Percentiles rank a stretch among this genome's conserved stretches.
These are phyloP conservation scores for Fusarium odoratissimum DNA, from an alignment of 2,329 filamentous ascomycete species.

Conservation along the genomic window DNA sequence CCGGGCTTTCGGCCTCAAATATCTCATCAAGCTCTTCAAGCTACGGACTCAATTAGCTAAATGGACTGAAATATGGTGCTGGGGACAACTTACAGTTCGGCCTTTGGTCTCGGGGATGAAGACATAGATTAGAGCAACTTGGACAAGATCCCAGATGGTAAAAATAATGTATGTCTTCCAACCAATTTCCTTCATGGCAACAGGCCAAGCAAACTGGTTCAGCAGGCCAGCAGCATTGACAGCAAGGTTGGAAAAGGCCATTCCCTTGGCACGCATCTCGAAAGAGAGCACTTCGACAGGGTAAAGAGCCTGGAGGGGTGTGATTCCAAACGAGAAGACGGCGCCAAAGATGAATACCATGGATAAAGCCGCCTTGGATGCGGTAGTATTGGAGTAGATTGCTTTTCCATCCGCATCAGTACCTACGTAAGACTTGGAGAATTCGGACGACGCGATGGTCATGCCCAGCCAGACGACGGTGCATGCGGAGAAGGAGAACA, in stretches of 20 bases:
- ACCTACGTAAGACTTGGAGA: neutral
- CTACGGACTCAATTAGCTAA: neutral
- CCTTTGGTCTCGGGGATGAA: neutral
- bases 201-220: constrained; percentile 59
- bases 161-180: constrained; percentile 64
- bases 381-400: neutral
- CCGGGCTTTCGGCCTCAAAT: neutral
- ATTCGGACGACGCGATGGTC: neutral
- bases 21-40: neutral
- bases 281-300: constrained; percentile 63
- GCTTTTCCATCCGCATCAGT: neutral
- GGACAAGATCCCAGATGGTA: constrained; percentile 55
- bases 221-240: constrained; percentile 59
- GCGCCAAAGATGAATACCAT: neutral
- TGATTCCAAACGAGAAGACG: neutral
- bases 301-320: constrained; percentile 50
- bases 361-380: neutral
- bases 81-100: neutral
- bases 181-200: constrained; percentile 60
- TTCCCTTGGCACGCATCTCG: constrained; percentile 65
- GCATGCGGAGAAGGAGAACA: neutral
- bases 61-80: neutral
- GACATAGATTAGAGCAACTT: constrained; percentile 10
- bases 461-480: neutral
- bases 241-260: constrained; percentile 59